Percentiles rank a stretch among this genome's conserved stretches.
Conservation (phyloP, 108 stramenopile species). For the Pseudonitzschia multistriata region DNA sequence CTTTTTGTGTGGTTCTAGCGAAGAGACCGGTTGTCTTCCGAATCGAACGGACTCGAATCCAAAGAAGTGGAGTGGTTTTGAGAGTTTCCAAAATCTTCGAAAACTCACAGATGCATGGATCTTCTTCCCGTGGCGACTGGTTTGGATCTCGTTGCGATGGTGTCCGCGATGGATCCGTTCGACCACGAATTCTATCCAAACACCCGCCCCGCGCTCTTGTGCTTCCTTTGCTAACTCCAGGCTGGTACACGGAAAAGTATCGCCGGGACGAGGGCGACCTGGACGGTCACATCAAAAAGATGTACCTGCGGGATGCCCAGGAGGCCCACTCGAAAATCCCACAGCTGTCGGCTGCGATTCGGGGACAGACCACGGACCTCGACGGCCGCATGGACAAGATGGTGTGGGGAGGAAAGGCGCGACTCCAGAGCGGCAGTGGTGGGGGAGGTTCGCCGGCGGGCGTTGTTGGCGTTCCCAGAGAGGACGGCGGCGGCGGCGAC, state of each 20-base stretch:
- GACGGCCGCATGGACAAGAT: constrained; percentile 32
- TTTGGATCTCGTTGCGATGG: too few species aligned
- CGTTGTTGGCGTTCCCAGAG: not conserved
- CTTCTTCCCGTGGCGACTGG: too few species aligned
- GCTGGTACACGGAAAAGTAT: constrained; percentile 32
- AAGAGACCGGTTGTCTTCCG: too few species aligned
- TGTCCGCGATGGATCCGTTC: not conserved
- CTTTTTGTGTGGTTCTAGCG: too few species aligned
- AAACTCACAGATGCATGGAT: too few species aligned
- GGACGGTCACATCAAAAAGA: constrained; percentile 21
- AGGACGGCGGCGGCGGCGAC: not conserved
- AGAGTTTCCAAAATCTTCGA: too few species aligned
- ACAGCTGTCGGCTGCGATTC: constrained; percentile 26
- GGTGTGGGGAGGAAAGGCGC: constrained; percentile 41
- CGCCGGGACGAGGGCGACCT: constrained; percentile 33
- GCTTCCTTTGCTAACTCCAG: too few species aligned
- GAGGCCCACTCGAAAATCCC: constrained; percentile 24
- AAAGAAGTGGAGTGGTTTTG: too few species aligned
- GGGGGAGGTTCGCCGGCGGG: not conserved
- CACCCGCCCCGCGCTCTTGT: not conserved
- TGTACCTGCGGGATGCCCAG: constrained; percentile 20
- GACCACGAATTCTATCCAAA: not conserved
- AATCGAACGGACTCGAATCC: too few species aligned
- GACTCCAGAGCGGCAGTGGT: not conserved
- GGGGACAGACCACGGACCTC: constrained; percentile 21